Percentiles rank a stretch among this genome's conserved stretches.
These are phyloP conservation scores for Solanum chiquidenum DNA, from an alignment of 257 asterid genomes.

Conservation along the genomic window DNA sequence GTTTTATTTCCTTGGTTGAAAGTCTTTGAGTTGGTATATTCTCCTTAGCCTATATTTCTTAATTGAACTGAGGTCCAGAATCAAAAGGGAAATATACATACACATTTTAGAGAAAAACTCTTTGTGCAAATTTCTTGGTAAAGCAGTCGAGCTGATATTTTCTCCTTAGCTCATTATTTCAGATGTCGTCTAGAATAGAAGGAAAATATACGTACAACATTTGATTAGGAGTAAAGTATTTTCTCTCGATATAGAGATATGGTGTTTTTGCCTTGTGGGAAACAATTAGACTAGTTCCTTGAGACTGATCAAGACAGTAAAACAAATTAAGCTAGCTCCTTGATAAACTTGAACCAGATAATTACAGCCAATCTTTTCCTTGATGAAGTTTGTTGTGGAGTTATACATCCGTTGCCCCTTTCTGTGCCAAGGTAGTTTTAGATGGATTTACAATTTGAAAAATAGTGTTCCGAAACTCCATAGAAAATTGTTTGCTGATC, in stretches of 20 bases:
- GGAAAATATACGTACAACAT: background rate
- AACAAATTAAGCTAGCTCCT: background rate
- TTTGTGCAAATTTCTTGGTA: background rate
- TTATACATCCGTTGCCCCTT: background rate
- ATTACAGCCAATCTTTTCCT: background rate
- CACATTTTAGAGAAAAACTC: background rate
- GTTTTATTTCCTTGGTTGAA: background rate
- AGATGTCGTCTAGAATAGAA: background rate
- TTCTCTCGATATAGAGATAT: background rate
- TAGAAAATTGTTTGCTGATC: background rate
- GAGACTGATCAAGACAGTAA: background rate
- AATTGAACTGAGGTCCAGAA: background rate
- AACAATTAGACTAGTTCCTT: background rate
- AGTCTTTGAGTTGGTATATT: background rate
- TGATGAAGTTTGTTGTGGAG: too few species aligned
- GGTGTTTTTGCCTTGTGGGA: background rate
- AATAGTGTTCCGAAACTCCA: background rate
- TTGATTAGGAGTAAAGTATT: background rate
- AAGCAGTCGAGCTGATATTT: background rate
- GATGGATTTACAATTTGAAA: background rate
- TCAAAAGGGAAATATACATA: background rate
- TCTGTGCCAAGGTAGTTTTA: background rate
- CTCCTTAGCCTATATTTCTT: background rate
- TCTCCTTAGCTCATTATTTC: background rate
- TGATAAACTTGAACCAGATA: background rate